Evolutionary conservation across 139 green algal genomes (phyloP), one percentile per base, ranked within the genome.

Genomic region (Tetraselmis chui): DNA sequence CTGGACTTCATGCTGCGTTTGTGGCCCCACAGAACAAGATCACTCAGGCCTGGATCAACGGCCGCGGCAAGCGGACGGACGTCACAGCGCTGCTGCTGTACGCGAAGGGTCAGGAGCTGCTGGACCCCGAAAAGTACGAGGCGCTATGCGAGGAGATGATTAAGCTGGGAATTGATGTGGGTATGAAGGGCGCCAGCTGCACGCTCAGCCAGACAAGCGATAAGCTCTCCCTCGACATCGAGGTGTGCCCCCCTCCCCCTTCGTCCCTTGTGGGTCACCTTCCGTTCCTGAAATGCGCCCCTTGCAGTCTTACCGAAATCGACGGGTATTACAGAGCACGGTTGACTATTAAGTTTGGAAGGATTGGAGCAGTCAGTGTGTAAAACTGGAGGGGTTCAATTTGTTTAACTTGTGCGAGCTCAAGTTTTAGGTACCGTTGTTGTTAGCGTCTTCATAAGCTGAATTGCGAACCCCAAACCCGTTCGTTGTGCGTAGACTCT

Each of bases 51-150:
- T 76, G 59, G 30, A 67, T 86, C 1, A 83, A 81, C 29, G 32
- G n/a, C n/a, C 59, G 31, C 28, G 83, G 83, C 18, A 83, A 83
- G 79, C 59, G 83, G 27, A 79, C 32, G 1, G 83, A 86, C 67
- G 83, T 86, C 27, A 86, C 78, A 2, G 83, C 83, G 22, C 76
- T 86, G 59, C 79, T 86, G 30, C 76, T 86, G 30, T 86, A 83
- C 83, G 76, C 75, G 31, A 86, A 86, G 75, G 83, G 83, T 0
- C 77, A 86, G 78, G 22, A 86, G 59, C 29, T 83, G 5, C 79
- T 86, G 1, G 78, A 83, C 26, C 67, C 58, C 29, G 75, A 67
- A 75, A 31, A 86, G 75, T 86, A 80, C 76, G 30, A 81, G 28
- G 27, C 67, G 0, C 26, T 86, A 30, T 75, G 22, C 5, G 79